A percentile compares a stretch with the other conserved stretches of the same genome.
These are phyloP conservation scores for Astrothelium subdiscretum DNA, from an alignment of 495 filamentous ascomycete species.

Conservation along the genomic window DNA sequence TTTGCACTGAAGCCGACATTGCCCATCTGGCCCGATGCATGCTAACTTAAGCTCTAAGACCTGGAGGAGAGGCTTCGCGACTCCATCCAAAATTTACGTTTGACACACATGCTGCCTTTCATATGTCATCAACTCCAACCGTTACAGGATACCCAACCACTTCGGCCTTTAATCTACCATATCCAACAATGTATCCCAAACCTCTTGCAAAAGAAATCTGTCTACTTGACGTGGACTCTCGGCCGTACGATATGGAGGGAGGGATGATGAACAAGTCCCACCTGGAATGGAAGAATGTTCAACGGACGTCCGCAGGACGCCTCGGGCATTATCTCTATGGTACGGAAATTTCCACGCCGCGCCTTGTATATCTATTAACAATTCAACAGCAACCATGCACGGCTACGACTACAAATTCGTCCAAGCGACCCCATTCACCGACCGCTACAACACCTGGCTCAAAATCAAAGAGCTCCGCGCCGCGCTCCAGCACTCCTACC, in stretches of 20 bases:
- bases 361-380: neutral
- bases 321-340: neutral
- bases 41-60: neutral
- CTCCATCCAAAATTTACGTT: neutral
- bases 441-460: conserved; percentile 36
- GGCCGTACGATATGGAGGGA: neutral
- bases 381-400: conserved; percentile 34
- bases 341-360: neutral
- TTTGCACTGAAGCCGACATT: neutral
- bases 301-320: neutral
- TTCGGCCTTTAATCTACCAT: neutral
- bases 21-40: neutral
- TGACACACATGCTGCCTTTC: neutral
- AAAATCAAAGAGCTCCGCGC: conserved; percentile 29
- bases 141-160: neutral
- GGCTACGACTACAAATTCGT: conserved; percentile 44
- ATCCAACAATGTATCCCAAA: neutral
- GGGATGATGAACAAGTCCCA: neutral
- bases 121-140: neutral
- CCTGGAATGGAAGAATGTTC: neutral
- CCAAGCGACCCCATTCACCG: conserved; percentile 20
- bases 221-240: neutral
- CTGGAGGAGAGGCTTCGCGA: neutral
- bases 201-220: neutral
- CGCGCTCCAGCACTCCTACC: conserved; percentile 34